phyloP scores from a whole-genome alignment of 805 yeast genomes.

The Candida gorgasii region DNA sequence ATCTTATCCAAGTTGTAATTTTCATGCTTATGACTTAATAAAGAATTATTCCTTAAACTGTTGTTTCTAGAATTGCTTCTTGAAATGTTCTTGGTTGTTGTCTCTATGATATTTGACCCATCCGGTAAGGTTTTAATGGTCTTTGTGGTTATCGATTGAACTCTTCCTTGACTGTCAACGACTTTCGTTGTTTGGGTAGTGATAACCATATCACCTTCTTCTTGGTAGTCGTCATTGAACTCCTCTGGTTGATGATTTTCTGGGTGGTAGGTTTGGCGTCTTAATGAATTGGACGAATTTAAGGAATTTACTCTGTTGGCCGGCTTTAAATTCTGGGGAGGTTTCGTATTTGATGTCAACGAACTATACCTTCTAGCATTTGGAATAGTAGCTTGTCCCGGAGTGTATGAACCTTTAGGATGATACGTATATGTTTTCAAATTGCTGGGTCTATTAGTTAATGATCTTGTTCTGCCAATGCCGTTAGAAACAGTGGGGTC shows the following conservation, averaged over 20 bases:
- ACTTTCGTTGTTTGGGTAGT: slow-evolving; percentile 47
- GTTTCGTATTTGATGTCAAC: slow-evolving; percentile 12
- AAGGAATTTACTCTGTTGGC: slow-evolving; percentile 15
- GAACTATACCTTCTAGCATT: slow-evolving; percentile 22
- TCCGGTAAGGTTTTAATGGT: slow-evolving; percentile 39
- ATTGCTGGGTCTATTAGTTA: slow-evolving; percentile 30
- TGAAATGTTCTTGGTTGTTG: slow-evolving; percentile 42
- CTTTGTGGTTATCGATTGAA: slow-evolving; percentile 40
- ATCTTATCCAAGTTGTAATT: slow-evolving; percentile 34
- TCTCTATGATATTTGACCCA: slow-evolving; percentile 44
- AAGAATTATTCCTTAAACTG: slow-evolving; percentile 5
- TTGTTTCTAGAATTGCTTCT: slow-evolving; percentile 26
- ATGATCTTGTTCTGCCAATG: slow-evolving; percentile 22
- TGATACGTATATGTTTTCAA: slow-evolving; percentile 37
- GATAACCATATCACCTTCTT: slow-evolving; percentile 26
- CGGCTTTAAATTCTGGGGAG: slow-evolving; percentile 1
- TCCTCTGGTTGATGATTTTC: neutral
- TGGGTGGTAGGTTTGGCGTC: slow-evolving; percentile 2
- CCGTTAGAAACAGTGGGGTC: neutral
- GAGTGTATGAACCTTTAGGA: slow-evolving; percentile 40
- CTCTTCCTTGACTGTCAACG: slow-evolving; percentile 40
- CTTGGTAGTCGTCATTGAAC: slow-evolving; percentile 9
- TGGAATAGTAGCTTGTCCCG: slow-evolving; percentile 27
- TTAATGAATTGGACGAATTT: slow-evolving; percentile 12
- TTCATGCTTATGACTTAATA: slow-evolving; percentile 12